Evolutionary conservation across 2,329 filamentous ascomycete species (phyloP).

Genomic region (Alternaria longipes): DNA sequence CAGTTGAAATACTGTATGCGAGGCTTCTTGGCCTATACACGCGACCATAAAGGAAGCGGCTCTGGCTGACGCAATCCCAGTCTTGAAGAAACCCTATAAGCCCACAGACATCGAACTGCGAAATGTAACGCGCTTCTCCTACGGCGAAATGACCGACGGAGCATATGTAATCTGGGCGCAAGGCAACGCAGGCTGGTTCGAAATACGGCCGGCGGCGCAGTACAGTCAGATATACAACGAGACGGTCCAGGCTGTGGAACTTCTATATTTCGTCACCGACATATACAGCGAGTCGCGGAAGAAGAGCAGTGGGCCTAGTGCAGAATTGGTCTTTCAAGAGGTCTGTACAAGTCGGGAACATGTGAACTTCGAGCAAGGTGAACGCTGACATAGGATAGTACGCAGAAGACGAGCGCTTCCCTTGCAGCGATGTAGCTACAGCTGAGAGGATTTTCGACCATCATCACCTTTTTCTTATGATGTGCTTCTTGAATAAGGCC

Average conservation of each 20-base stretch:
- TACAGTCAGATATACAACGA: constrained; percentile 67
- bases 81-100: constrained; percentile 45
- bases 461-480: constrained; percentile 56
- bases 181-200: constrained; percentile 73
- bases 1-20: constrained; percentile 45
- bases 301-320: constrained; percentile 50
- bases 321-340: constrained; percentile 53
- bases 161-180: constrained; percentile 71
- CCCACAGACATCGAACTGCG: constrained; percentile 62
- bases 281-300: constrained; percentile 60
- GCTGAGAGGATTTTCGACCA: constrained; percentile 45
- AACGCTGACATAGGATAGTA: constrained; percentile 38
- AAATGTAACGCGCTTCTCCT: constrained; percentile 59
- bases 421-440: constrained; percentile 32
- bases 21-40: neutral
- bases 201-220: constrained; percentile 66
- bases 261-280: constrained; percentile 71
- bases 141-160: constrained; percentile 64
- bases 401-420: constrained; percentile 45
- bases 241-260: constrained; percentile 69
- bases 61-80: constrained; percentile 31
- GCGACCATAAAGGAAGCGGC: neutral
- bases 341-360: constrained; percentile 28
- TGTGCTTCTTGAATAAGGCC: constrained; percentile 56
- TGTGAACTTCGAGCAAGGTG: neutral